Conservation (phyloP, 805 yeast species). For the Yarrowia sp. region DNA sequence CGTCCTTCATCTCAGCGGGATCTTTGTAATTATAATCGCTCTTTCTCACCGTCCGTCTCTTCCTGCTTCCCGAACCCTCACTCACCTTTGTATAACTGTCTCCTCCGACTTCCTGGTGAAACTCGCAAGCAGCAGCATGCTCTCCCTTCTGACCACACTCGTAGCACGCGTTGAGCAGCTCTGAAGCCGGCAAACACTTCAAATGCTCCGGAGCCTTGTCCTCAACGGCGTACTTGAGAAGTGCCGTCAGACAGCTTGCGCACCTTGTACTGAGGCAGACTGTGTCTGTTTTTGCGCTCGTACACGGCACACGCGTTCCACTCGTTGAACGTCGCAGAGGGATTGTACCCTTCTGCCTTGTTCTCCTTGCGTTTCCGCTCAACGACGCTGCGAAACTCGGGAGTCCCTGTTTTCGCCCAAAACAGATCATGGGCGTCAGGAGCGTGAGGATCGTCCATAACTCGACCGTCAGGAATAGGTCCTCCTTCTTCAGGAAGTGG, state of each 20-base stretch:
- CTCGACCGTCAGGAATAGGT: neutral
- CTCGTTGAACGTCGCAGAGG: conserved; percentile 2
- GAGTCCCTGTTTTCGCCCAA: neutral
- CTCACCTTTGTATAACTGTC: neutral
- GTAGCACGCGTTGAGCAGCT: conserved; percentile 3
- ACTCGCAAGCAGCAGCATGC: neutral
- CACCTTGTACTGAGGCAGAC: conserved; percentile 8
- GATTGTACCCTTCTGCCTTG: conserved; percentile 1
- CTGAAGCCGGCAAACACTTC: neutral
- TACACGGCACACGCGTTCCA: conserved; percentile 5
- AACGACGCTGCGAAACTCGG: conserved; percentile 6
- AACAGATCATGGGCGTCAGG: neutral
- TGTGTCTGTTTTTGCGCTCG: neutral
- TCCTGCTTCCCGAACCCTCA: neutral
- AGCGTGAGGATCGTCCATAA: conserved; percentile 5
- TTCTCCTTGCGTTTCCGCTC: conserved; percentile 8
- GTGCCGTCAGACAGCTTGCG: conserved; percentile 2
- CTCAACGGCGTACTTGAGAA: conserved; percentile 1
- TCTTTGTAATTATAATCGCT: neutral
- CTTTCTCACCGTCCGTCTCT: neutral
- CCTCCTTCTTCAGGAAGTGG: conserved; percentile 2
- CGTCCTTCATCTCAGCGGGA: neutral
- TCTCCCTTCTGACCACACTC: neutral
- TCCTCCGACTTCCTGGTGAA: neutral
- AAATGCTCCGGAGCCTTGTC: neutral